These are phyloP conservation scores for Scheffersomyces quercinus DNA, from an alignment of 1,139 yeast species.

Conservation along the genomic window DNA sequence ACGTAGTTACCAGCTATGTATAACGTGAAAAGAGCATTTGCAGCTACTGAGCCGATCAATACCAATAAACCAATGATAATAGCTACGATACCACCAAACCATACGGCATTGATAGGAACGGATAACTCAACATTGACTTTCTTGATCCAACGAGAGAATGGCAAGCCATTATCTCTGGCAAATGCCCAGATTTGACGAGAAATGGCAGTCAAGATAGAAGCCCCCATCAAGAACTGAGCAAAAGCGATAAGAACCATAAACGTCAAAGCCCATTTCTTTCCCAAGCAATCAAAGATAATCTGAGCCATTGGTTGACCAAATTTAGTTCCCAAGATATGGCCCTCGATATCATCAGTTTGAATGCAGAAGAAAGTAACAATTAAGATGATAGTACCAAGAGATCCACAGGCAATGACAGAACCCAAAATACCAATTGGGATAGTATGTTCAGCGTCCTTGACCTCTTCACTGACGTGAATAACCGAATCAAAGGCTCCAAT, in stretches of 20 bases:
- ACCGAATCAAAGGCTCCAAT: conserved; percentile 72
- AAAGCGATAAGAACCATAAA: conserved; percentile 60
- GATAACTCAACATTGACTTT: conserved; percentile 51
- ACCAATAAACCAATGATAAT: conserved; percentile 57
- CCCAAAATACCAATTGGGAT: conserved; percentile 65
- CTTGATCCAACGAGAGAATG: conserved; percentile 48
- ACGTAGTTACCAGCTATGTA: conserved; percentile 62
- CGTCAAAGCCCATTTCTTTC: conserved; percentile 69
- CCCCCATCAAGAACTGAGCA: conserved; percentile 70
- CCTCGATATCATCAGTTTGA: conserved; percentile 45
- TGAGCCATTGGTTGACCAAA: conserved; percentile 67
- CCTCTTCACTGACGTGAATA: conserved; percentile 75
- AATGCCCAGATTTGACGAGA: conserved; percentile 56
- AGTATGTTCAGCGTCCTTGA: conserved; percentile 62
- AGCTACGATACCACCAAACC: conserved; percentile 50
- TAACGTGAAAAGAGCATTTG: conserved; percentile 59
- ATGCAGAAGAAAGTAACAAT: conserved; percentile 59
- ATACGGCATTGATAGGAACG: conserved; percentile 64
- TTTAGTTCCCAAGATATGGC: conserved; percentile 37
- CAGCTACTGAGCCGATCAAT: conserved; percentile 60
- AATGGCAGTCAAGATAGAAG: conserved; percentile 51
- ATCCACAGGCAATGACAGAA: conserved; percentile 58
- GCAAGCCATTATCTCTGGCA: conserved; percentile 53
- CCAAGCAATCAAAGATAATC: conserved; percentile 62
- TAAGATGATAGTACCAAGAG: conserved; percentile 59